A percentile compares a stretch with the other conserved stretches of the same genome.
Conservation (phyloP, 768 basidiomycete genomes). For the Holtermannia corniformis region DNA sequence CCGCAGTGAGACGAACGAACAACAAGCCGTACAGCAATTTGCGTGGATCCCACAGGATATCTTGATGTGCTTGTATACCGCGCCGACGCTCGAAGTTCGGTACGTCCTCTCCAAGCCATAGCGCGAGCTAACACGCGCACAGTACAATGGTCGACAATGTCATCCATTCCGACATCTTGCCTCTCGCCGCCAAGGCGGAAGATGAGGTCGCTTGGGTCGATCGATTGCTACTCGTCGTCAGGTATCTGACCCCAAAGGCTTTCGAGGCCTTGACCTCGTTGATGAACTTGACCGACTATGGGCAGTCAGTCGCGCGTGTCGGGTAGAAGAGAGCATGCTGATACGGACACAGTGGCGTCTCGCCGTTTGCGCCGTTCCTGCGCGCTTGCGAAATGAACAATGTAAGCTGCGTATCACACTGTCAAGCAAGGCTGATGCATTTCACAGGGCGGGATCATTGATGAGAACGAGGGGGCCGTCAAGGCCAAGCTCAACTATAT, state of each 20-base stretch:
- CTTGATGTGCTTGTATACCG: constrained; percentile 48
- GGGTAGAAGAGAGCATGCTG: neutral
- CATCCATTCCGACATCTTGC: constrained; percentile 67
- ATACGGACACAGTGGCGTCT: constrained; percentile 49
- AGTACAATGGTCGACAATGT: constrained; percentile 59
- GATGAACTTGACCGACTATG: constrained; percentile 52
- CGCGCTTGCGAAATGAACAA: constrained; percentile 71
- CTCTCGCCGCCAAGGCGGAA: constrained; percentile 46
- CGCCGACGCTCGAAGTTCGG: constrained; percentile 54
- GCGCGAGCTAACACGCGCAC: constrained; percentile 6
- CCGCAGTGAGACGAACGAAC: constrained; percentile 67
- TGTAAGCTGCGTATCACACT: constrained; percentile 47
- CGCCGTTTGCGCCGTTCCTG: constrained; percentile 58
- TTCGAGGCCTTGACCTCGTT: constrained; percentile 54
- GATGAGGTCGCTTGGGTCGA: constrained; percentile 83
- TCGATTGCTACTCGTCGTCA: constrained; percentile 62
- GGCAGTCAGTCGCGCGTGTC: constrained; percentile 46
- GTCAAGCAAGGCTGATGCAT: neutral
- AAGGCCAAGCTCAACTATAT: constrained; percentile 50
- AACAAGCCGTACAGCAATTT: constrained; percentile 65
- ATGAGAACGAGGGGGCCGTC: constrained; percentile 63
- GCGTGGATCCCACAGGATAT: constrained; percentile 83
- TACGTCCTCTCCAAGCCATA: constrained; percentile 33
- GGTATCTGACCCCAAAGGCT: constrained; percentile 53
- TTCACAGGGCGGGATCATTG: constrained; percentile 75